Evolutionary conservation across 192 early-diverging fungal species (phyloP), one percentile per base, ranked within the genome.

Genomic region (Gamsiella multidivaricata): DNA sequence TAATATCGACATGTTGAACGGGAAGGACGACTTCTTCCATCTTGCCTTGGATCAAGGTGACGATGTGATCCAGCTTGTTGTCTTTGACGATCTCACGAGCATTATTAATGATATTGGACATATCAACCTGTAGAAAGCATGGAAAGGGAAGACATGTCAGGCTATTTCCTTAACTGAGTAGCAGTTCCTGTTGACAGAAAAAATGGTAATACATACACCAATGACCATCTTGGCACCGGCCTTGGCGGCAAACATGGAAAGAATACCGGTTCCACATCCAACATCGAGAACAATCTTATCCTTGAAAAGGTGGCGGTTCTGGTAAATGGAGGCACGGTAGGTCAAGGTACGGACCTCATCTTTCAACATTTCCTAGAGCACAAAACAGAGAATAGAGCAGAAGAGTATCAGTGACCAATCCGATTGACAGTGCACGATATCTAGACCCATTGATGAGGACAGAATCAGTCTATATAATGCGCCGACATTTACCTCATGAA

Each of bases 171-270:
- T 15, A 54, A 1, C 22, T 8, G 32, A 32, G 0, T 18, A 39
- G 14, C n/a, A 10, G 37, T 39, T 20, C 5, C n/a, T 28, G 14
- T 39, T 2, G 29, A 5, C 1, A 22, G 32, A 56, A 22, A 5
- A 26, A 22, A 5, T 10, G 14, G 5, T 28, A 34, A 4, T 3
- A 71, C 73, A 52, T 78, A 83, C 85, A 37, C 82, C 82, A 60
- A 80, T 80, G 23, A 83, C 86, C 66, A 90, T 79, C 49, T 86
- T 84, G 31, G 95, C 95, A n/a, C 95, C 95, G 7, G 95, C 88
- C 63, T 87, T 88, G 28, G 94, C 95, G 10, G 93, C 93, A 85
- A 96, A 96, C 95, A 96, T 95, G 54, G 92, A 94, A 25, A 96
- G 80, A 49, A 96, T 96, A 22, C 95, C 95, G 5, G 95, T 96